A percentile compares a stretch with the other conserved stretches of the same genome.
Conservation (phyloP, 139 green algal species). For the Tetraselmis chui region DNA sequence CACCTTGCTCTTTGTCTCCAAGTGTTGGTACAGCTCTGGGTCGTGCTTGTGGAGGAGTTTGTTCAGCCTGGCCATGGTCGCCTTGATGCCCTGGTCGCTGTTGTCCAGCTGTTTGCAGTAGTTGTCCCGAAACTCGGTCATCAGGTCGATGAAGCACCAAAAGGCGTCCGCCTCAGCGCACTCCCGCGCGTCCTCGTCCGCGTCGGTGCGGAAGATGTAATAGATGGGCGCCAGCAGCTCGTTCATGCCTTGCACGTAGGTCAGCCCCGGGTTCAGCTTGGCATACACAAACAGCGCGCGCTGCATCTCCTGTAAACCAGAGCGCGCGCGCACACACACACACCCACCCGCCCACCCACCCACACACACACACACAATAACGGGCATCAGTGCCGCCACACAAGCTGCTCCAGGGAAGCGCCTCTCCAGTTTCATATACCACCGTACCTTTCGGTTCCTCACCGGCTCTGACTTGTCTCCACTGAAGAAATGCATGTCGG, state of each 20-base stretch:
- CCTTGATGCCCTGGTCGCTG: slow-evolving; percentile 71
- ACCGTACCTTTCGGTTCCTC: slow-evolving; percentile 24
- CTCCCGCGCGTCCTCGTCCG: slow-evolving; percentile 19
- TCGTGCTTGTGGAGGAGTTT: slow-evolving; percentile 47
- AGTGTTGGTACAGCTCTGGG: slow-evolving; percentile 48
- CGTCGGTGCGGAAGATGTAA: slow-evolving; percentile 75
- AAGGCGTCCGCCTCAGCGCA: slow-evolving; percentile 89
- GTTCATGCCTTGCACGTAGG: slow-evolving; percentile 98
- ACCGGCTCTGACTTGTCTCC: slow-evolving; percentile 26
- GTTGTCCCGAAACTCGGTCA: slow-evolving; percentile 83
- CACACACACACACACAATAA: too few relatives aligned
- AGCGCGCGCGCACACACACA: too few relatives aligned
- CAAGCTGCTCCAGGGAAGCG: background rate
- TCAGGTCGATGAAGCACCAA: slow-evolving; percentile 83
- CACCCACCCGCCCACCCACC: too few relatives aligned
- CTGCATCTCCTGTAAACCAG: slow-evolving; percentile 76
- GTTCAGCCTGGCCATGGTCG: slow-evolving; percentile 66
- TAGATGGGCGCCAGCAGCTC: slow-evolving; percentile 90
- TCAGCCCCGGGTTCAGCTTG: slow-evolving; percentile 94
- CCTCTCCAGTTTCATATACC: slow-evolving; percentile 5
- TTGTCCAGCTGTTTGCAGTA: slow-evolving; percentile 95
- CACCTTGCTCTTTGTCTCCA: slow-evolving; percentile 28
- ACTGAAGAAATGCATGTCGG: slow-evolving; percentile 94
- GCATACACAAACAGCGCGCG: slow-evolving; percentile 91
- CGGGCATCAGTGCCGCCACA: too few relatives aligned